phyloP scores from a whole-genome alignment of 1,284 basidiomycete species.

The Cryptococcus sp. region DNA sequence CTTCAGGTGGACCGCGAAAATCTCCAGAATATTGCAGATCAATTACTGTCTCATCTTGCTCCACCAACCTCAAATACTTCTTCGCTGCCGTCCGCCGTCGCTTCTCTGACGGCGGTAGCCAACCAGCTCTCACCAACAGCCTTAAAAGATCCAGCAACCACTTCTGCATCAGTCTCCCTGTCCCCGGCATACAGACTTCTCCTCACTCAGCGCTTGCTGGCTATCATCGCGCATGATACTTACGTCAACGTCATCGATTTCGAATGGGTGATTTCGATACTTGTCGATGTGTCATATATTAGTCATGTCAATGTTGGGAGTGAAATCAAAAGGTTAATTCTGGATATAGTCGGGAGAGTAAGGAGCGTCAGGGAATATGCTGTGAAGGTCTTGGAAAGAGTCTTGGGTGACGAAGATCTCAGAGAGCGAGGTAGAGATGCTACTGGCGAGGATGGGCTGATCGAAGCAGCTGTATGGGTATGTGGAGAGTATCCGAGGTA shows the following conservation, averaged over 20 bases:
- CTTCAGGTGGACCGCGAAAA: constrained; percentile 74
- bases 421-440: constrained; percentile 57
- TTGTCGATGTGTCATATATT: constrained; percentile 84
- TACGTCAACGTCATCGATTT: constrained; percentile 90
- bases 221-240: constrained; percentile 75
- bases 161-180: constrained; percentile 53
- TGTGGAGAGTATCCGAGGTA: constrained; percentile 88
- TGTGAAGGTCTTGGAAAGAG: constrained; percentile 74
- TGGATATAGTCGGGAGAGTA: constrained; percentile 85
- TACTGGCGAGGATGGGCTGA: constrained; percentile 71
- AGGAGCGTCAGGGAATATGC: constrained; percentile 73
- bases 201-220: constrained; percentile 76
- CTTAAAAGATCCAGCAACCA: constrained; percentile 28
- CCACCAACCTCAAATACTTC: constrained; percentile 23
- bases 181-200: constrained; percentile 76
- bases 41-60: constrained; percentile 76
- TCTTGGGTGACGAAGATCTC: constrained; percentile 76
- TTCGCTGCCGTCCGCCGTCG: constrained; percentile 37
- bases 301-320: constrained; percentile 73
- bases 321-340: constrained; percentile 75
- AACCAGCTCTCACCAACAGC: constrained; percentile 15
- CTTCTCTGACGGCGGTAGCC: constrained; percentile 35
- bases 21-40: constrained; percentile 83
- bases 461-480: constrained; percentile 93
- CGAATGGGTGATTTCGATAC: constrained; percentile 93